A percentile compares a stretch with the other conserved stretches of the same genome.
Conservation (phyloP, 169 alveolate species). For the Plasmodium billcollinsi region DNA sequence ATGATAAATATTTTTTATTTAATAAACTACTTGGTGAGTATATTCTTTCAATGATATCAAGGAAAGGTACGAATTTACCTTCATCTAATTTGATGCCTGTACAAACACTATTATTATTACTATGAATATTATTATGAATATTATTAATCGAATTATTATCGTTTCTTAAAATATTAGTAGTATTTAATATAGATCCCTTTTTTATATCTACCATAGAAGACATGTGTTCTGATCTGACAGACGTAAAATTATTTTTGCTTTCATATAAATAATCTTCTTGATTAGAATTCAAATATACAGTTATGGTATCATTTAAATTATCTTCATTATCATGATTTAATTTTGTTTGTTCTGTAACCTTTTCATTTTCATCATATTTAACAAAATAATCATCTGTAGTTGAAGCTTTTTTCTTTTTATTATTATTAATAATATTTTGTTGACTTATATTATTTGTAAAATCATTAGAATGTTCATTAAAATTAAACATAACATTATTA, state of each 20-base stretch:
- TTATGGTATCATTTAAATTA: neutral
- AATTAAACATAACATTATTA: neutral
- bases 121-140: slow-evolving; percentile 5
- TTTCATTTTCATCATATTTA: neutral
- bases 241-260: neutral
- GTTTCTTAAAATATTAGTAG: too few relatives aligned
- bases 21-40: neutral
- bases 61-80: slow-evolving; percentile 41
- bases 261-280: slow-evolving; percentile 2
- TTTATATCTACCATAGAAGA: neutral
- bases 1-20: slow-evolving; percentile 2
- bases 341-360: neutral
- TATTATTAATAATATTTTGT: too few relatives aligned
- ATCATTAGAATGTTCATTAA: neutral
- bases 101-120: neutral
- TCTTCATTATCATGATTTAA: neutral
- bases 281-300: slow-evolving; percentile 12
- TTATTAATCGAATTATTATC: slow-evolving; percentile 9
- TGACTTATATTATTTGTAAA: too few relatives aligned
- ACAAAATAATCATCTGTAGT: too few relatives aligned
- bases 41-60: slow-evolving; percentile 57
- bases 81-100: slow-evolving; percentile 22
- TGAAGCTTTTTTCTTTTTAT: too few relatives aligned
- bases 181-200: too few relatives aligned
- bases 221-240: neutral